Conservation (phyloP, 108 stramenopile species). For the Nitzschia sp. region DNA sequence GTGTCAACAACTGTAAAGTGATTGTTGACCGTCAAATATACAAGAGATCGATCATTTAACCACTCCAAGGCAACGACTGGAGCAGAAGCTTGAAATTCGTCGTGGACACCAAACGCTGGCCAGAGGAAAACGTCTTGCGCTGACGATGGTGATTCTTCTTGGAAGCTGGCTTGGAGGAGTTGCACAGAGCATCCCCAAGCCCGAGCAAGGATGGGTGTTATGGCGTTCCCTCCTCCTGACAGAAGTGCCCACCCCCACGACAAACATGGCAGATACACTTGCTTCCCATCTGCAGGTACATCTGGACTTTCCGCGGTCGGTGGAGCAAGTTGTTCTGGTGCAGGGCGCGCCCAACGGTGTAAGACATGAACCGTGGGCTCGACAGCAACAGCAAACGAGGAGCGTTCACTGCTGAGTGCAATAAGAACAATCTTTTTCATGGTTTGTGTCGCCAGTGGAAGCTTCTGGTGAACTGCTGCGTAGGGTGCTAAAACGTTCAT, state of each 20-base stretch:
- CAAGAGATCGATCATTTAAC: conserved; percentile 73
- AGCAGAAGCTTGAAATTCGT: conserved; percentile 72
- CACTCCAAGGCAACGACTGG: conserved; percentile 84
- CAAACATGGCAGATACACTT: conserved; percentile 71
- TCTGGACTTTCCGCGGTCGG: background rate
- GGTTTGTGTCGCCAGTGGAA: conserved; percentile 3
- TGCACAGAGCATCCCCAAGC: conserved; percentile 86
- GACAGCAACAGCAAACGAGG: conserved; percentile 85
- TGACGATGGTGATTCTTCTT: conserved; percentile 21
- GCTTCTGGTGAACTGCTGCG: conserved; percentile 20
- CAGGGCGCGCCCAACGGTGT: conserved; percentile 80
- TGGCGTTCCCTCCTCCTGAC: conserved; percentile 66
- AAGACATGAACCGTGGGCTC: conserved; percentile 77
- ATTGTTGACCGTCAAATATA: conserved; percentile 66
- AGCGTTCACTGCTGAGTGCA: conserved; percentile 78
- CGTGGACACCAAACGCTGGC: conserved; percentile 83
- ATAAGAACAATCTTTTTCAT: conserved; percentile 57
- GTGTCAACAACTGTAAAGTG: conserved; percentile 81
- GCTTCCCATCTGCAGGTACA: background rate
- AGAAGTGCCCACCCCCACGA: conserved; percentile 88
- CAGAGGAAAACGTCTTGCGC: conserved; percentile 40
- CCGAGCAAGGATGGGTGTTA: conserved; percentile 78
- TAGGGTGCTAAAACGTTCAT: conserved; percentile 68
- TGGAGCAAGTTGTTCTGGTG: conserved; percentile 35
- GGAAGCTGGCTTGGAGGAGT: conserved; percentile 70